Evolutionary conservation across 148 eudicot species (phyloP).

Genomic region (Tetragonia tetragonoides): DNA sequence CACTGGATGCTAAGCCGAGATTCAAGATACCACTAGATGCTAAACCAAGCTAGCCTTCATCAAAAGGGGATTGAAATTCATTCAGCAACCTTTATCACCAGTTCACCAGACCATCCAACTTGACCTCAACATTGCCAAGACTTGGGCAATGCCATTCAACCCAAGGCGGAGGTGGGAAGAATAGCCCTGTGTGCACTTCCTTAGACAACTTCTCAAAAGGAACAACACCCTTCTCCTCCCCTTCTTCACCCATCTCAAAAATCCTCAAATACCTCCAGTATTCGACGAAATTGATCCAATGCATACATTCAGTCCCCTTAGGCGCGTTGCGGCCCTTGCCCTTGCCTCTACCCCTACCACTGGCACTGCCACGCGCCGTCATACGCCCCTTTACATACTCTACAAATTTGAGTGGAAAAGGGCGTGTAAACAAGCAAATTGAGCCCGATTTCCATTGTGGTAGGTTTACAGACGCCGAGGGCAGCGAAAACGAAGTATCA

Average conservation of each 20-base stretch:
- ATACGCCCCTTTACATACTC: neutral
- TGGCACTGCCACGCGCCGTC: neutral
- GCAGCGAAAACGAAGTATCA: too few species aligned
- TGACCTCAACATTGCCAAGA: too few species aligned
- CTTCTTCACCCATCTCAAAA: too few species aligned
- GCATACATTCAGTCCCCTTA: neutral
- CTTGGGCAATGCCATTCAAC: too few species aligned
- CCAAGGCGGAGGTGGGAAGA: neutral
- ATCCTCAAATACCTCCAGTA: too few species aligned
- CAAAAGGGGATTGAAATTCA: too few species aligned
- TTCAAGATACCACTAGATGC: too few species aligned
- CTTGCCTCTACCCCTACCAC: too few species aligned
- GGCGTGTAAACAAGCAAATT: slow-evolving; percentile 1
- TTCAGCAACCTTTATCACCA: neutral
- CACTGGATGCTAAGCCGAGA: too few species aligned
- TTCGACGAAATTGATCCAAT: neutral
- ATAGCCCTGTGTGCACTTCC: neutral
- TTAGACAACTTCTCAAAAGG: slow-evolving; percentile 10
- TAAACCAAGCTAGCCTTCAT: too few species aligned
- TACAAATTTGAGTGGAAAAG: slow-evolving; percentile 1
- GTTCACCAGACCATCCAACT: neutral
- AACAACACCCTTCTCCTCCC: neutral
- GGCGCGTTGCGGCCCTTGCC: too few species aligned
- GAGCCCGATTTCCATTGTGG: neutral
- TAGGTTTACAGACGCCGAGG: too few species aligned